Base-by-base conservation (phyloP, 139 green algal genomes). In the Chlorella sp. region DNA sequence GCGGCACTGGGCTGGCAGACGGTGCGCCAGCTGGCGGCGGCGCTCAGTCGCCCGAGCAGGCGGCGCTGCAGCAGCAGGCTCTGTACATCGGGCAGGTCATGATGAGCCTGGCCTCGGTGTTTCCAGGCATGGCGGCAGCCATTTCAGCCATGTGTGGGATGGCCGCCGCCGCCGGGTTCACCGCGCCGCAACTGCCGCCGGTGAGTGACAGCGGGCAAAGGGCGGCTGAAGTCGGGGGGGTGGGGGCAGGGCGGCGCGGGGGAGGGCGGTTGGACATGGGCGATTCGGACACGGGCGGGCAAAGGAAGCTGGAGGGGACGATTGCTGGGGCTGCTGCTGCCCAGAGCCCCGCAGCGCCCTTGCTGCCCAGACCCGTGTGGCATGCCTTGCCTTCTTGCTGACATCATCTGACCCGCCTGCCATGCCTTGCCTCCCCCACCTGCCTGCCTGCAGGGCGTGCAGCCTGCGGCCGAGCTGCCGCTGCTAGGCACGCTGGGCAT, bases 21-120 rank as follows among this genome's bases (percentile, higher is more conserved):
- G 83, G 37, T 40, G 83, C 36, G 16, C 60, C 83, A 3, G 21
- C 36, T 2, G 26, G 83, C 21, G 4, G 81, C 81, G 19, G 53
- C 53, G n/a, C 24, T 32, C 81, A 21, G 24, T 36, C 86, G 12
- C n/a, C 86, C 0, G 86, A 84, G 86, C 53, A 73, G 73, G 53
- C 73, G 0, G 48, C 73, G 48, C 75, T 83, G 73, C 86, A 85
- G 81, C 73, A 86, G 71, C 53, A 82, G 75, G 88, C 88, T 3
- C 87, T 90, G 40, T 69, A 83, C 68, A 42, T 93, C 5, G 91
- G 91, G 32, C 69, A 93, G 48, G 61, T 91, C n/a, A 87, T 91
- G 91, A 86, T 93, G 81, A 64, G 68, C 37, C 89, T 93, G 48
- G 82, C 87, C 24, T 78, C 73, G 0, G 61, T 91, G 69, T 93